phyloP scores from a whole-genome alignment of 495 filamentous ascomycete species.

The Aspergillus indologenus region DNA sequence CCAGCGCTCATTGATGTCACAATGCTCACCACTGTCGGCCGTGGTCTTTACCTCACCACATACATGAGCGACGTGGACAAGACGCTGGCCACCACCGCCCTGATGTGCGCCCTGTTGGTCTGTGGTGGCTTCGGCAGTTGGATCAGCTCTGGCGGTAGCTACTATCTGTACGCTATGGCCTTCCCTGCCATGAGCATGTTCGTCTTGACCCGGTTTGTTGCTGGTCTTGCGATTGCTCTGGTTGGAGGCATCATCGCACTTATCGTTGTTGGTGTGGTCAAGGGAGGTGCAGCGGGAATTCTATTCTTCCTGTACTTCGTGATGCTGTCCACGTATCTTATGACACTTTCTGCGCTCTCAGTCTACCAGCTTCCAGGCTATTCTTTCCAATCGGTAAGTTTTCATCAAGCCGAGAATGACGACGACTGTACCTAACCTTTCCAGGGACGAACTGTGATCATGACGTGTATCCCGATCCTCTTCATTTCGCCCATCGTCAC shows the following conservation, averaged over 20 bases:
- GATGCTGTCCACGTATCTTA: conserved; percentile 16
- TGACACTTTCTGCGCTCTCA: conserved; percentile 12
- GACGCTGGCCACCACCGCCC: conserved; percentile 15
- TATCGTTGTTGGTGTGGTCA: conserved; percentile 13
- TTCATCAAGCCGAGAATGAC: neutral
- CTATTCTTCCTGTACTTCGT: conserved; percentile 21
- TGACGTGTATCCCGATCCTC: conserved; percentile 16
- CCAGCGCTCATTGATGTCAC: conserved; percentile 18
- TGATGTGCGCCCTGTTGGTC: conserved; percentile 18
- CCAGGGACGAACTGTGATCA: conserved; percentile 17
- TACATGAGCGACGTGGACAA: conserved; percentile 20
- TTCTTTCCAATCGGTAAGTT: conserved; percentile 14
- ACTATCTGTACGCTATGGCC: conserved; percentile 21
- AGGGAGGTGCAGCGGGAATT: conserved; percentile 14
- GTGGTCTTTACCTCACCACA: conserved; percentile 17
- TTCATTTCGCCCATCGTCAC: conserved; percentile 18
- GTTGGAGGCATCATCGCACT: conserved; percentile 14
- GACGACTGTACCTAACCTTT: neutral
- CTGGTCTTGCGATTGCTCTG: conserved; percentile 10
- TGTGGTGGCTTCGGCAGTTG: conserved; percentile 20
- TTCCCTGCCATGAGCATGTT: conserved; percentile 22
- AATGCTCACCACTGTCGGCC: conserved; percentile 17
- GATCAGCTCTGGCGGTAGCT: conserved; percentile 18
- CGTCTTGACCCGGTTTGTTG: conserved; percentile 18
- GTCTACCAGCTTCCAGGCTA: conserved; percentile 19